A percentile compares a stretch with the other conserved stretches of the same genome.
Evolutionary conservation across 805 yeast genomes (phyloP).

Genomic region (Tetrapisispora phaffii): DNA sequence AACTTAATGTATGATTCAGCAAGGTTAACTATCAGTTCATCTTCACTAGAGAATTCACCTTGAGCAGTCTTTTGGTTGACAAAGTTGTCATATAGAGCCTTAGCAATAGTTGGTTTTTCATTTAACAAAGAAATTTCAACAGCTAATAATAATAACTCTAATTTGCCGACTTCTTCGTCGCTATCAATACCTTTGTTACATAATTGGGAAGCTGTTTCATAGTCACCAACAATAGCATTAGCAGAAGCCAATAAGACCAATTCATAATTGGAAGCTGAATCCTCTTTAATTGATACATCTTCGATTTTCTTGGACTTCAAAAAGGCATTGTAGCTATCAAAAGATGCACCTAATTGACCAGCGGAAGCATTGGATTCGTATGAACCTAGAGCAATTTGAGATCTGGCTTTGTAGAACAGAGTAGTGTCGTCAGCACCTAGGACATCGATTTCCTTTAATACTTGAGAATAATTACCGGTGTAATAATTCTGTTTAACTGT

Average conservation of each 20-base stretch:
- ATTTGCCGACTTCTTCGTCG: constrained; percentile 29
- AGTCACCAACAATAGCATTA: constrained; percentile 19
- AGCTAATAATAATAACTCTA: constrained; percentile 35
- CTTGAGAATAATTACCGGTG: constrained; percentile 46
- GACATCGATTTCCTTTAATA: constrained; percentile 32
- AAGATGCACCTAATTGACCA: constrained; percentile 21
- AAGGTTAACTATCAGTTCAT: constrained; percentile 65
- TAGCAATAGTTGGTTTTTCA: constrained; percentile 34
- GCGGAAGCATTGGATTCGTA: constrained; percentile 13
- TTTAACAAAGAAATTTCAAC: constrained; percentile 35
- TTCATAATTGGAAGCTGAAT: constrained; percentile 13
- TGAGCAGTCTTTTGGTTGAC: constrained; percentile 29
- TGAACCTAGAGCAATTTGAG: constrained; percentile 26
- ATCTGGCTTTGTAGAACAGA: constrained; percentile 29
- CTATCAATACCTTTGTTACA: constrained; percentile 37
- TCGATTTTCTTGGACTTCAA: constrained; percentile 14
- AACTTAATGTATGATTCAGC: constrained; percentile 65
- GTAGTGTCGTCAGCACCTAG: constrained; percentile 29
- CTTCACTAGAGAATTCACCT: constrained; percentile 41
- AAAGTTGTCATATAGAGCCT: constrained; percentile 39
- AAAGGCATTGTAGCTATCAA: constrained; percentile 22
- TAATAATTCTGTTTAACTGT: constrained; percentile 50
- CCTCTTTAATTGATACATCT: constrained; percentile 6
- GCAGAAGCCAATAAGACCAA: constrained; percentile 23
- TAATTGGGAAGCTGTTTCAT: constrained; percentile 31